Base-by-base conservation (phyloP, 106 monocot species). In the Hemerocallis citrina region DNA sequence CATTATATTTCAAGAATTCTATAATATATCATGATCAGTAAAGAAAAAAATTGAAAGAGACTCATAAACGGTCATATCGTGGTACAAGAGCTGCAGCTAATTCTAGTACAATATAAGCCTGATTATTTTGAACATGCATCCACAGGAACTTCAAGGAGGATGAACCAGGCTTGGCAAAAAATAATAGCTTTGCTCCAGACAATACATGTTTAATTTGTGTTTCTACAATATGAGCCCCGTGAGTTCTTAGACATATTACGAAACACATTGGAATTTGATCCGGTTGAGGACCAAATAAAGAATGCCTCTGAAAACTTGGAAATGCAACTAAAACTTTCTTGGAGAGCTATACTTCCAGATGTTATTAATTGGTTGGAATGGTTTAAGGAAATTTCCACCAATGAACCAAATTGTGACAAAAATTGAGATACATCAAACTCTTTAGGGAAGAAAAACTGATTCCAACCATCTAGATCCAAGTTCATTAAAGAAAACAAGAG, bases 21-120 rank as follows among this genome's bases (percentile, higher is more conserved):
- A 11, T 5, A 48, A 9, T 68, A 49, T 61, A 59, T 25, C 3
- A 69, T 39, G 14, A 45, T 1, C 6, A 25, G 23, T 14, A 23
- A 22, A 45, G 41, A 57, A 52, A 20, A 34, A 25, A n/a, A 9
- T 6, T 15, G 27, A 52, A 19, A 28, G 52, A 27, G n/a, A 58
- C 80, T 81, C 75, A 96, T 91, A 77, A 40, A 62, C 79, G 79
- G 39, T 86, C 86, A 72, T 86, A 68, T 44, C 86, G 87, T 25
- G 91, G 86, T 30, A 87, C 31, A 52, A 81, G 29, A 57, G 84
- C 76, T 57, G 71, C 71, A 69, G 87, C 83, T 64, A 87, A 62
- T 52, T 86, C 81, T 19, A 96, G 68, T 19, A 87, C 31, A 8
- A 78, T 50, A 45, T 64, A 72, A 68, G 59, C 67, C 19, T 75